phyloP scores from a whole-genome alignment of 2,329 filamentous ascomycete species.

The Trichothecium roseum region DNA sequence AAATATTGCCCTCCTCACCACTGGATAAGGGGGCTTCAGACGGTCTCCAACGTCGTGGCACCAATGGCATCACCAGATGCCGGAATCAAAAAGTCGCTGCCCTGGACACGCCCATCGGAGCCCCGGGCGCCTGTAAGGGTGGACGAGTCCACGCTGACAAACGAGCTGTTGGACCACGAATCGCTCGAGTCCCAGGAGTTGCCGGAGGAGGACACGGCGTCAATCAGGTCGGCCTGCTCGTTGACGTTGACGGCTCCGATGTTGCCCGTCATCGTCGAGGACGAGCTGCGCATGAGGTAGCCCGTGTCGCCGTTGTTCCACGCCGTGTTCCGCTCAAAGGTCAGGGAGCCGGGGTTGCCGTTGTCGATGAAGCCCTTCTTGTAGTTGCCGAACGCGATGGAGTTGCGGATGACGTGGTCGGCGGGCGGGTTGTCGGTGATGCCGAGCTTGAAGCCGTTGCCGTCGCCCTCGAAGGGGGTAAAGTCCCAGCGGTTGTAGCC shows the following conservation, averaged over 20 bases:
- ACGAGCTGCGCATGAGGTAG: slow-evolving; percentile 25
- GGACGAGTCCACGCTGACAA: slow-evolving; percentile 22
- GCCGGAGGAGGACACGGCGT: slow-evolving; percentile 16
- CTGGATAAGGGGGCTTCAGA: too few species aligned
- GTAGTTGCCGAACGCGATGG: slow-evolving; percentile 29
- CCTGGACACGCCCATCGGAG: slow-evolving; percentile 23
- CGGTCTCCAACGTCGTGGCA: too few species aligned
- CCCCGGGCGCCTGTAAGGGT: slow-evolving; percentile 23
- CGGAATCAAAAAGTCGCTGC: slow-evolving; percentile 28
- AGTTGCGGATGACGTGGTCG: slow-evolving; percentile 31
- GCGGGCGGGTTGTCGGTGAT: slow-evolving; percentile 26
- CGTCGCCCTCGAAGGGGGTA: slow-evolving; percentile 29
- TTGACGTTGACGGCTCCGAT: slow-evolving; percentile 25
- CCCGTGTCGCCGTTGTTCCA: slow-evolving; percentile 33
- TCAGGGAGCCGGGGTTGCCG: slow-evolving; percentile 27
- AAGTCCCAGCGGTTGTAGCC: slow-evolving; percentile 34
- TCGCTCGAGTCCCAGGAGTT: slow-evolving; percentile 29
- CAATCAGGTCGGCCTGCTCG: slow-evolving; percentile 13
- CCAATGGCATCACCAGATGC: slow-evolving; percentile 24
- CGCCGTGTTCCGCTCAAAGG: slow-evolving; percentile 30
- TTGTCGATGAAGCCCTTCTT: slow-evolving; percentile 36
- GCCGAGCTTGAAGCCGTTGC: slow-evolving; percentile 36
- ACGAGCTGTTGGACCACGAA: slow-evolving; percentile 27
- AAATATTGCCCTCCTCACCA: too few species aligned
- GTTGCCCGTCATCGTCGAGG: slow-evolving; percentile 24